Evolutionary conservation across 2,329 filamentous ascomycete genomes (phyloP), one percentile per base, ranked within the genome.

Genomic region (Colletotrichum lupini): DNA sequence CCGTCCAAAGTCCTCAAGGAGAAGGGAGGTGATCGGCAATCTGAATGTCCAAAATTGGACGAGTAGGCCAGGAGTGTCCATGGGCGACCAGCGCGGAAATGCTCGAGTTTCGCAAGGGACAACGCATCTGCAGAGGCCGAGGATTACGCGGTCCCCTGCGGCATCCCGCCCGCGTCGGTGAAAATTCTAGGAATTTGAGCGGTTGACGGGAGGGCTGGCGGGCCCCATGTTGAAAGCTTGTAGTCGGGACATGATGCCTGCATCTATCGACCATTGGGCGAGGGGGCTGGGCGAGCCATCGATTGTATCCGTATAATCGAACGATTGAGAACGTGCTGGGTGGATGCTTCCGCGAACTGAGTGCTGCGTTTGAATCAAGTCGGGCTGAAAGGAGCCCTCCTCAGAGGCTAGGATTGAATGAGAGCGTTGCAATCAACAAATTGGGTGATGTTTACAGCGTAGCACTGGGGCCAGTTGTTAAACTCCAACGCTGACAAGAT

Each of bases 141-240:
- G 53, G 52, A 63, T 63, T 61, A 72, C 37, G 64, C 37, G 64
- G 69, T 68, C 52, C 52, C 32, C 30, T 46, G 56, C 30, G 58
- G 56, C 68, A 46, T 56, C 30, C 63, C 37, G 55, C 22, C 16
- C 56, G 37, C 55, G 55, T 55, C 11, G 4, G 12, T 16, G 22
- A 32, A 32, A 26, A 58, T 53, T 53, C 24, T 46, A 49, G 42
- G 42, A 49, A 49, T 49, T n/a, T 22, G 22, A 66, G 42, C 12
- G 26, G 30, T 24, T 30, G 22, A 53, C 7, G 5, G n/a, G 57
- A 63, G 37, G 63, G 35, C 37, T 24, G 52, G 65, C 53, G 53
- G 37, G 37, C 30, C 32, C 60, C 60, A 52, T 53, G 11, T n/a
- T 4, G 46, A 52, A 68, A 68, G 66, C 37, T 68, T 68, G 58